Percentiles rank a stretch among this genome's conserved stretches.
phyloP scores from a whole-genome alignment of 371 early-diverging fungal species.

The Mucor piriformis region DNA sequence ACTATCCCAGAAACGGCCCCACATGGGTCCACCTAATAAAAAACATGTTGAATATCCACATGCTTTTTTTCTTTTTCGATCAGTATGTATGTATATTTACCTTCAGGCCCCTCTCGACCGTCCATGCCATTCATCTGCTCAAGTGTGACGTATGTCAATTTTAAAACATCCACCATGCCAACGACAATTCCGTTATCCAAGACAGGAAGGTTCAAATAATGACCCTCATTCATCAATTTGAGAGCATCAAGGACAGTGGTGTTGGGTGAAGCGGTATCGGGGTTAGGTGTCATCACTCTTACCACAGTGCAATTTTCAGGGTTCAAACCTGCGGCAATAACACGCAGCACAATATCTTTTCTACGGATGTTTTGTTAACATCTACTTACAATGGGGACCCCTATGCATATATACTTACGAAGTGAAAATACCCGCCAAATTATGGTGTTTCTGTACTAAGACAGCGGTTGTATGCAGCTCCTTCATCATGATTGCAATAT shows the following conservation, averaged over 20 bases:
- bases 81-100: not conserved
- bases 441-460: constrained; percentile 77
- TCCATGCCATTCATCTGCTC: constrained; percentile 36
- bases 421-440: constrained; percentile 89
- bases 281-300: constrained; percentile 95
- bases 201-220: constrained; percentile 95
- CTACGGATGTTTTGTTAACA: no score
- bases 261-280: constrained; percentile 80
- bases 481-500: constrained; percentile 90
- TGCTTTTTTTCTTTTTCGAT: not conserved
- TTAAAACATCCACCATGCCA: constrained; percentile 92
- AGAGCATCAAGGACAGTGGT: constrained; percentile 89
- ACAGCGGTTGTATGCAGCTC: constrained; percentile 88
- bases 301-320: constrained; percentile 87
- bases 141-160: constrained; percentile 81
- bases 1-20: constrained; percentile 53
- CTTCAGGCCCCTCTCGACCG: constrained; percentile 2
- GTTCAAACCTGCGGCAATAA: constrained; percentile 89
- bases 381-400: no score
- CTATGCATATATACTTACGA: constrained; percentile 36
- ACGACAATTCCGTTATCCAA: constrained; percentile 75
- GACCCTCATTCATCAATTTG: constrained; percentile 83
- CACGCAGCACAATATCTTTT: constrained; percentile 89
- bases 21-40: constrained; percentile 42
- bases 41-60: not conserved